Base-by-base conservation (phyloP, 805 yeast genomes). In the Maudiozyma saulgeensis region DNA sequence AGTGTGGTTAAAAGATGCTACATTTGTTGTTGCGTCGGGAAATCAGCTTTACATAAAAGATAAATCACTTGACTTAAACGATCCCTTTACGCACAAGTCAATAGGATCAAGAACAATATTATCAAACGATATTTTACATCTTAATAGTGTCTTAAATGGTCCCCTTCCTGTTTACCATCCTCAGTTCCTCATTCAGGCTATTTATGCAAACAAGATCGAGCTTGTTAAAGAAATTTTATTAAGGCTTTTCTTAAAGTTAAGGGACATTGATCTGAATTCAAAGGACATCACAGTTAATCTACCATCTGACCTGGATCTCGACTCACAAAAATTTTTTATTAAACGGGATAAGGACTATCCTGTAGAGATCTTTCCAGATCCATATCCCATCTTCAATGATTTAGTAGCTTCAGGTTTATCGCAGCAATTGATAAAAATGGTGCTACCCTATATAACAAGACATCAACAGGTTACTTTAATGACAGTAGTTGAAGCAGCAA, bases 121-220 rank as follows among this genome's bases (percentile, higher is more conserved):
- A 11, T 69, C 73, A 1, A 72, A 72, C 59, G 73, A 66, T 59
- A 76, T 90, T 2, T 75, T 86, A 51, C 84, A 83, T 56, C 71
- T 90, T 50, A 85, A 84, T 45, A 71, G 87, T 15, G 82, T 89
- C 4, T 68, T 90, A 49, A 90, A 90, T 67, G 97, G 97, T 32
- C 93, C 95, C 0, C 64, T 91, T 15, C 96, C 97, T 0, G 68
- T 88, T 0, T 90, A 87, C 57, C 97, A 91, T 60, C 98, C 98
- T 0, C 96, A 89, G 63, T 76, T 87, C 47, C 65, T 90, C 44
- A 81, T 88, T 43, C 96, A 90, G 63, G 70, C 82, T 4, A 63
- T 90, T 18, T 81, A 84, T 57, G 76, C 79, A 55, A 82, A 81
- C 26, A 80, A 82, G 53, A 54, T 76, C 13, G 67, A 69, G 11